Evolutionary conservation across 2,329 filamentous ascomycete genomes (phyloP).

Genomic region (Pseudocercospora fijiensis): DNA sequence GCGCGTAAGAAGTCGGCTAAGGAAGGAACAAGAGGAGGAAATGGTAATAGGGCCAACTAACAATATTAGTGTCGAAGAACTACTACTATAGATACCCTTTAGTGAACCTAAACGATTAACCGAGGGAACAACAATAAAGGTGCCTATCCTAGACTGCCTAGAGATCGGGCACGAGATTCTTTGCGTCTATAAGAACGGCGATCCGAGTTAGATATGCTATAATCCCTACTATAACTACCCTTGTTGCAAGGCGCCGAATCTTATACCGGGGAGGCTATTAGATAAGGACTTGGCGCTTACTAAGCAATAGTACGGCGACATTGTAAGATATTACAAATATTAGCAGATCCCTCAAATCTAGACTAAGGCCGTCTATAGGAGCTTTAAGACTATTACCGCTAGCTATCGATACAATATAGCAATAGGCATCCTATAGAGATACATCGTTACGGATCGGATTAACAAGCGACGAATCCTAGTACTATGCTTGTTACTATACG

Average conservation of each 20-base stretch:
- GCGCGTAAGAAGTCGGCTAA: too few relatives aligned
- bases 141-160: not conserved
- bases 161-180: too few relatives aligned
- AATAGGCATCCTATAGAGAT: not conserved
- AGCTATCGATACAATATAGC: not conserved
- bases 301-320: not conserved
- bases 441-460: not conserved
- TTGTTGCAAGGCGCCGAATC: not conserved
- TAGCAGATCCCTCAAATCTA: not conserved
- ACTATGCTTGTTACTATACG: not conserved
- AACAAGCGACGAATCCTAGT: too few relatives aligned
- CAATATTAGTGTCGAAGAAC: not conserved
- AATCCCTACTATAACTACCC: not conserved
- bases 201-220: not conserved
- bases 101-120: not conserved
- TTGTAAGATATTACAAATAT: not conserved
- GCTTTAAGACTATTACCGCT: not conserved
- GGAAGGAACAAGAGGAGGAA: not conserved
- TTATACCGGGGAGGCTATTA: not conserved
- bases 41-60: not conserved
- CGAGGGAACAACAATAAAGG: too few relatives aligned
- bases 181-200: too few relatives aligned
- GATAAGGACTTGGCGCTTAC: not conserved
- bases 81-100: not conserved
- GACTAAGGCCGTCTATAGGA: not conserved